Conservation (phyloP, 805 yeast genomes). For the Sugiyamaella lignohabitans region DNA sequence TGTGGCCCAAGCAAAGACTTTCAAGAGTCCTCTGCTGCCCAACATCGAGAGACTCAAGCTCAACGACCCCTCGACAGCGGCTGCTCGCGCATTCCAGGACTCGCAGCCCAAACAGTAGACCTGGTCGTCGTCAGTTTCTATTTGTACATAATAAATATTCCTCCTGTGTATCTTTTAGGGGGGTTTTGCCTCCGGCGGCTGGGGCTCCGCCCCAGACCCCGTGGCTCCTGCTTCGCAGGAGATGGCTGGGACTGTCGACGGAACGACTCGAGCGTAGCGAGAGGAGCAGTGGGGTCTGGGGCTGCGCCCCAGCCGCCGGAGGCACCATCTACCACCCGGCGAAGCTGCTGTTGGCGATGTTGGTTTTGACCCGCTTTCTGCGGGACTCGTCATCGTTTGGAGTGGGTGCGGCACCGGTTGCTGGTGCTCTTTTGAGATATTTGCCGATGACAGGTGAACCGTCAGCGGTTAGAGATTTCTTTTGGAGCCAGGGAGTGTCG, state of each 20-base stretch:
- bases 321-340: slow-evolving; percentile 21
- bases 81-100: slow-evolving; percentile 8
- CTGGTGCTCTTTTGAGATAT: slow-evolving; percentile 13
- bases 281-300: neutral
- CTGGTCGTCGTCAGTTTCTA: too few relatives aligned
- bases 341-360: slow-evolving; percentile 18
- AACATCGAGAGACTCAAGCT: slow-evolving; percentile 13
- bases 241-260: too few relatives aligned
- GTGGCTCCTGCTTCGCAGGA: too few relatives aligned
- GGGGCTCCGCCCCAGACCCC: too few relatives aligned
- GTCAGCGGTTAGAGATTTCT: slow-evolving; percentile 2
- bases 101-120: neutral
- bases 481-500: slow-evolving; percentile 23
- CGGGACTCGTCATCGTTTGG: slow-evolving; percentile 6
- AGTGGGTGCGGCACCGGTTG: neutral
- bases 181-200: too few relatives aligned
- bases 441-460: slow-evolving; percentile 18
- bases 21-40: slow-evolving; percentile 15
- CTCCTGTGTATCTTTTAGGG: neutral
- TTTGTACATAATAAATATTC: slow-evolving; percentile 1
- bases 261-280: neutral
- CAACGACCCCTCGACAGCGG: slow-evolving; percentile 6
- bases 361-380: slow-evolving; percentile 15
- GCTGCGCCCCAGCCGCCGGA: neutral
- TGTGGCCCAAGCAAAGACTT: slow-evolving; percentile 13